Evolutionary conservation across 345 rosid genomes (phyloP).

Genomic region (Populus davidiana): DNA sequence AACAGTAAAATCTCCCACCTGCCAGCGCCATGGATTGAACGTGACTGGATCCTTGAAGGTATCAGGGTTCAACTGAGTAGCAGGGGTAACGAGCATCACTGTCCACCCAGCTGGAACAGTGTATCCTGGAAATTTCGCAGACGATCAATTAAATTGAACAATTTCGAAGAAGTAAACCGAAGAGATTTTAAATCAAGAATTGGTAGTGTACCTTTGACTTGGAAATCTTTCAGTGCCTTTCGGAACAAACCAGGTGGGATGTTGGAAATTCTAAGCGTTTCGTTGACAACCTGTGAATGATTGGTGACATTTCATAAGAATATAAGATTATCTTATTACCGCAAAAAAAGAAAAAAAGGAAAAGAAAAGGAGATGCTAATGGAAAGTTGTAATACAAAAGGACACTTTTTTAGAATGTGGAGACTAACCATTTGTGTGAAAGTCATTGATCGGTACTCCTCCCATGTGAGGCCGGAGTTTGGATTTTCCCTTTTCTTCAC

Average conservation of each 20-base stretch:
- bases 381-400: not conserved
- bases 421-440: conserved; percentile 18
- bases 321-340: too few species aligned
- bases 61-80: not conserved
- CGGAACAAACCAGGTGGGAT: conserved; percentile 16
- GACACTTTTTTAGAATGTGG: not conserved
- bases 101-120: not conserved
- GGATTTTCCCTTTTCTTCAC: conserved; percentile 13
- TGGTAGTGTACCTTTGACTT: conserved; percentile 2
- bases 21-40: conserved; percentile 35
- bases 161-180: not conserved
- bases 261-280: not conserved
- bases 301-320: not conserved
- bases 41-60: not conserved
- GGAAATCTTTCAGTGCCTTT: conserved; percentile 34
- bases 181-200: not conserved
- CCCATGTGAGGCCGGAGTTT: conserved; percentile 16
- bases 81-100: not conserved
- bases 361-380: too few species aligned
- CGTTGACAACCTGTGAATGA: not conserved
- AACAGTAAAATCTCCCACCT: conserved; percentile 8
- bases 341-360: too few species aligned
- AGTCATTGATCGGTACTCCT: conserved; percentile 18
- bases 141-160: not conserved
- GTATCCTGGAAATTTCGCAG: not conserved